These are phyloP conservation scores for Balamuthia mandrillaris DNA, from an alignment of 208 protist genomes.

Conservation along the genomic window DNA sequence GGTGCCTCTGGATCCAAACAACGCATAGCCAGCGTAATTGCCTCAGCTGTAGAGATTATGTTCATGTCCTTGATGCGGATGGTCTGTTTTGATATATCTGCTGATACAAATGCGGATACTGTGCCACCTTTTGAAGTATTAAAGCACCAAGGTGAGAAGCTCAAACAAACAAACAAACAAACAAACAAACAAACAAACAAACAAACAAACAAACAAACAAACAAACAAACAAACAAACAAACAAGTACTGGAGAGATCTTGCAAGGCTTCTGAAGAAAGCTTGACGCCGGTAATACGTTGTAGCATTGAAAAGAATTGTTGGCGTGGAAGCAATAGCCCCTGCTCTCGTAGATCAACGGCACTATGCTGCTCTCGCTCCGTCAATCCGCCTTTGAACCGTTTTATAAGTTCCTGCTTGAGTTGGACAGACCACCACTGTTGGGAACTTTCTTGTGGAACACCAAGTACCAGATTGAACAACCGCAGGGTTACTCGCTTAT, in stretches of 20 bases:
- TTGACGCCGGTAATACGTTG: background rate
- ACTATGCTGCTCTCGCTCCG: background rate
- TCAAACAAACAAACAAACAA: background rate
- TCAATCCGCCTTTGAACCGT: conserved; percentile 29
- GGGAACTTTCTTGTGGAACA: background rate
- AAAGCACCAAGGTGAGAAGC: background rate
- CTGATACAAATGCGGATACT: conserved; percentile 3
- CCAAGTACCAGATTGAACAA: conserved; percentile 24
- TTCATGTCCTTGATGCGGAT: conserved; percentile 34
- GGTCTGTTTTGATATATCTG: background rate
- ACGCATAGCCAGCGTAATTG: conserved; percentile 13
- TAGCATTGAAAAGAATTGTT: background rate
- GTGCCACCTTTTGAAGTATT: no score
- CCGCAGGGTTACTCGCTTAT: conserved; percentile 26
- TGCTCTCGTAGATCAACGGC: background rate
- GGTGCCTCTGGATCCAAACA: conserved; percentile 23
- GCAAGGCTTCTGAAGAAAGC: background rate
- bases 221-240: background rate
- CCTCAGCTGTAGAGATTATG: conserved; percentile 30
- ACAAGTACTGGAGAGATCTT: background rate
- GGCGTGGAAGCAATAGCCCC: background rate
- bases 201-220: background rate
- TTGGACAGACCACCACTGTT: conserved; percentile 5
- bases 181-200: background rate
- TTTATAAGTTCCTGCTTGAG: conserved; percentile 8